Evolutionary conservation across 108 stramenopile genomes (phyloP).

Genomic region (Fragilariopsis cylindrus): DNA sequence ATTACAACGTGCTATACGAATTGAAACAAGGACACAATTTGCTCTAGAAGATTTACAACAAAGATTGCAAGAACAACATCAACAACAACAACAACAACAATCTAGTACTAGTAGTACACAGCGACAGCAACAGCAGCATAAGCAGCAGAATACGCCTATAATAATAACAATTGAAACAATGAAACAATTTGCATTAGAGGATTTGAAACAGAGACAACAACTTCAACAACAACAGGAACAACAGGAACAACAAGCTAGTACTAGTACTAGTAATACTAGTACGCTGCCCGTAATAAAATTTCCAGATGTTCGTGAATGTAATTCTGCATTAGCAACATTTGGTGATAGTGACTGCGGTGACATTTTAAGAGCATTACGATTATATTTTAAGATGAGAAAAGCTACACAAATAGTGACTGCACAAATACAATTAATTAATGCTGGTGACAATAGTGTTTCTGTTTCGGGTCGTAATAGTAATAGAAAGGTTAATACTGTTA

Average conservation of each 20-base stretch:
- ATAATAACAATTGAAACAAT: background rate
- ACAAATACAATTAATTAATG: background rate
- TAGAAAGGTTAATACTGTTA: conserved; percentile 12
- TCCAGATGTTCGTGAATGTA: conserved; percentile 58
- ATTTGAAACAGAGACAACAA: background rate
- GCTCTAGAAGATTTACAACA: background rate
- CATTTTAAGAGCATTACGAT: conserved; percentile 70
- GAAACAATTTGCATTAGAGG: background rate
- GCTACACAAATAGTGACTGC: conserved; percentile 27
- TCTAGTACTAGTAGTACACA: background rate
- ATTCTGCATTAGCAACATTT: conserved; percentile 79
- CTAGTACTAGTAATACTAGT: background rate
- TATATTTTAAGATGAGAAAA: conserved; percentile 85
- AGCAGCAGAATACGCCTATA: too few species aligned
- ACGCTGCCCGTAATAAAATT: conserved; percentile 10
- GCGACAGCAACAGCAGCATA: too few species aligned
- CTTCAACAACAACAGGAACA: conserved; percentile 8
- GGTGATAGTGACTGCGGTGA: conserved; percentile 68
- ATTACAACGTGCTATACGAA: conserved; percentile 11
- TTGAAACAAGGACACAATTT: conserved; percentile 1
- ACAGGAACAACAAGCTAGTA: background rate
- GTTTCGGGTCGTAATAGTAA: background rate
- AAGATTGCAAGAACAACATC: background rate
- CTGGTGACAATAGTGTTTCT: background rate
- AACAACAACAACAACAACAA: conserved; percentile 1